phyloP scores from a whole-genome alignment of 1,139 yeast genomes.

The Magnusiomyces paraingens region DNA sequence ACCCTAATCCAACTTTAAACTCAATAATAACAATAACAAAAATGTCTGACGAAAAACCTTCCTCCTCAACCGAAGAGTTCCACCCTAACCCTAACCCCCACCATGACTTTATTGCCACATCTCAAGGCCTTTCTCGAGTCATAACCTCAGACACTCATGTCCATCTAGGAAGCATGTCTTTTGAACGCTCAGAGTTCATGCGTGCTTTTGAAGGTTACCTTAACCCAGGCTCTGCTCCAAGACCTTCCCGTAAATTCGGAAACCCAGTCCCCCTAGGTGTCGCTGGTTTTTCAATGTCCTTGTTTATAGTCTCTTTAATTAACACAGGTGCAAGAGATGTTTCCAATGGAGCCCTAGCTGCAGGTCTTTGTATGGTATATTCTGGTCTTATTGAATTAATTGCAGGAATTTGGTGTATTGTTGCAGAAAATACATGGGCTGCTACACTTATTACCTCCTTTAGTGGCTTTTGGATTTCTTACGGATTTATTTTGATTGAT shows the following conservation, averaged over 20 bases:
- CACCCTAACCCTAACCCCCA: slow-evolving; percentile 2
- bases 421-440: slow-evolving; percentile 71
- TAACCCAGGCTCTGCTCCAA: slow-evolving; percentile 58
- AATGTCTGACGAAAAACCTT: neutral
- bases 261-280: slow-evolving; percentile 89
- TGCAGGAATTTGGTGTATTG: slow-evolving; percentile 71
- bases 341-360: slow-evolving; percentile 43
- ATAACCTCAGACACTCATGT: slow-evolving; percentile 38
- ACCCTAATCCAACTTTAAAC: too few species aligned
- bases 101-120: neutral
- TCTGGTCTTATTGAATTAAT: slow-evolving; percentile 68
- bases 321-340: slow-evolving; percentile 58
- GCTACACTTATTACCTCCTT: slow-evolving; percentile 70
- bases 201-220: slow-evolving; percentile 71
- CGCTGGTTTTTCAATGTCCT: slow-evolving; percentile 76
- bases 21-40: too few species aligned
- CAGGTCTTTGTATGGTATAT: slow-evolving; percentile 69
- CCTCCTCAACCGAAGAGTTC: neutral
- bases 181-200: slow-evolving; percentile 52
- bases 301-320: slow-evolving; percentile 68
- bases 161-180: slow-evolving; percentile 65
- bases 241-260: slow-evolving; percentile 67
- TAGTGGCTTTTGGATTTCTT: slow-evolving; percentile 87
- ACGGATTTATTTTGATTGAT: slow-evolving; percentile 63
- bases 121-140: neutral